These are phyloP conservation scores for Rhizopogon vinicolor DNA, from an alignment of 768 basidiomycete species.

Conservation along the genomic window DNA sequence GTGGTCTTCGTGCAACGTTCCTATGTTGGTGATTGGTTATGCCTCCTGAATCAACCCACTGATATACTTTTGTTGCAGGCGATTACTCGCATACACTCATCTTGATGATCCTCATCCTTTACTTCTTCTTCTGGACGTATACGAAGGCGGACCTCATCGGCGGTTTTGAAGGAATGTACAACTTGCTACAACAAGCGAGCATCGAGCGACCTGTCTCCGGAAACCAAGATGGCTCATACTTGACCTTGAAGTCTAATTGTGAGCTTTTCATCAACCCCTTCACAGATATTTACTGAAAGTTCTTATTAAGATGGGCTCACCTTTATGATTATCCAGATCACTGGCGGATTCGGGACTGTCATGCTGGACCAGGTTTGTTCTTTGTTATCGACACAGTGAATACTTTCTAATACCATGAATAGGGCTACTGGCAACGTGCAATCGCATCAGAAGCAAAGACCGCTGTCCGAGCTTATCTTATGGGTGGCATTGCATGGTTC, in stretches of 20 bases:
- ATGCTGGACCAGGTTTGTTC: conserved; percentile 12
- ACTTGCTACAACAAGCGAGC: conserved; percentile 26
- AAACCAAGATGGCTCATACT: conserved; percentile 31
- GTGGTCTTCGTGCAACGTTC: conserved; percentile 31
- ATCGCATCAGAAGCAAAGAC: conserved; percentile 32
- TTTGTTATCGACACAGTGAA: background rate
- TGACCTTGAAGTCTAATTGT: conserved; percentile 31
- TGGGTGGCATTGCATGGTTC: conserved; percentile 37
- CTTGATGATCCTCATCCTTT: conserved; percentile 30
- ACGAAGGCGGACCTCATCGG: conserved; percentile 30
- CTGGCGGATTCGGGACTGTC: conserved; percentile 14
- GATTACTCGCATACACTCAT: conserved; percentile 32
- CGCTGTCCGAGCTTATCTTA: conserved; percentile 33
- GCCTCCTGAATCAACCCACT: background rate
- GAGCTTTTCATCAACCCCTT: background rate
- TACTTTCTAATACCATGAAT: background rate
- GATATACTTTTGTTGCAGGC: conserved; percentile 10
- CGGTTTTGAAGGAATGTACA: conserved; percentile 31
- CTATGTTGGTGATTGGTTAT: conserved; percentile 15
- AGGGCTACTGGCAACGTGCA: conserved; percentile 34
- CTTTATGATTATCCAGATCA: conserved; percentile 15
- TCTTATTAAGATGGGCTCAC: conserved; percentile 7
- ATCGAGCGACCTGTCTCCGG: conserved; percentile 26
- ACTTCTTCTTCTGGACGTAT: conserved; percentile 29
- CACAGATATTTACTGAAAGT: background rate